Conservation (phyloP, 495 filamentous ascomycete genomes). For the Xylaria cubensis region DNA sequence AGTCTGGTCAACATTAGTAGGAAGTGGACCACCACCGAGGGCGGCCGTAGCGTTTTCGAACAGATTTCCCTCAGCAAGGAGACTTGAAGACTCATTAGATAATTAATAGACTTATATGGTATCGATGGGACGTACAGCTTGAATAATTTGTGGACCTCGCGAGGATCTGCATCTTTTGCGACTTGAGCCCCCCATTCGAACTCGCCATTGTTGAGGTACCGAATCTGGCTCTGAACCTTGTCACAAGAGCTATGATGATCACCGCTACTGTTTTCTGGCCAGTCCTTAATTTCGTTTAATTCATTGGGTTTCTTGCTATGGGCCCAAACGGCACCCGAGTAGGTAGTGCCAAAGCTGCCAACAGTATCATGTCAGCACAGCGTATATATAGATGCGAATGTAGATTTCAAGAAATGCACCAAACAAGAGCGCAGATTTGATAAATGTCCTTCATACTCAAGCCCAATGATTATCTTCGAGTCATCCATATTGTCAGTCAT, state of each 20-base stretch:
- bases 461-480: background rate
- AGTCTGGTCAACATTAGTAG: conserved; percentile 38
- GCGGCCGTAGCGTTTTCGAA: background rate
- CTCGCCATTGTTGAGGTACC: conserved; percentile 4
- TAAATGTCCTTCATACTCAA: conserved; percentile 6
- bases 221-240: background rate
- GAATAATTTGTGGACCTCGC: background rate
- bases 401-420: background rate
- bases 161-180: conserved; percentile 30
- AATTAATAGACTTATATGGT: background rate
- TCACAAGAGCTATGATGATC: rapidly evolving
- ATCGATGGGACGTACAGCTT: background rate
- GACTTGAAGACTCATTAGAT: background rate
- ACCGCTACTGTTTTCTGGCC: background rate
- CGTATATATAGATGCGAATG: background rate
- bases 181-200: conserved; percentile 1
- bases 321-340: background rate
- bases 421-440: background rate
- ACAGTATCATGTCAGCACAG: background rate
- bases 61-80: background rate
- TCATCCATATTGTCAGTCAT: background rate
- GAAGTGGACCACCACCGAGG: background rate
- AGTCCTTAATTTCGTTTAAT: background rate
- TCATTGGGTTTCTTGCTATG: background rate
- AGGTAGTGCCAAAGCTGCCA: conserved; percentile 4